A percentile compares a stretch with the other conserved stretches of the same genome.
Conservation (phyloP, 768 basidiomycete genomes). For the Agrocybe chaxingu region DNA sequence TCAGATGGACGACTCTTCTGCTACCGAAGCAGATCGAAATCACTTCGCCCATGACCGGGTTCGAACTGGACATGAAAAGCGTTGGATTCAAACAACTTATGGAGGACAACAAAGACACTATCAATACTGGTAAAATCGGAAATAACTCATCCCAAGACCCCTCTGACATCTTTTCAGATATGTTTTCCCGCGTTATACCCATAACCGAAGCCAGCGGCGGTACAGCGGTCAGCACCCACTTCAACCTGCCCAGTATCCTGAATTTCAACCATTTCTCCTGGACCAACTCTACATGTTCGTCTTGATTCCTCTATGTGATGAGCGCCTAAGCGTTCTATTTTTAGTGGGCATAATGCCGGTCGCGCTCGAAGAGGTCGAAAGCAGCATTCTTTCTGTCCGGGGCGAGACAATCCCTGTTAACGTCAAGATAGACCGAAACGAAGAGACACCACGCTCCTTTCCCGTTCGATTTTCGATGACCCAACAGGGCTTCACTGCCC, state of each 20-base stretch:
- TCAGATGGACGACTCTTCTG: slow-evolving; percentile 16
- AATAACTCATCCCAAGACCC: not conserved
- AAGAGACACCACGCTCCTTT: slow-evolving; percentile 8
- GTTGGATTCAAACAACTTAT: slow-evolving; percentile 12
- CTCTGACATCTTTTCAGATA: slow-evolving; percentile 4
- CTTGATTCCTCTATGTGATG: not conserved
- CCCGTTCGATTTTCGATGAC: slow-evolving; percentile 15
- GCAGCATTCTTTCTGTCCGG: slow-evolving; percentile 5
- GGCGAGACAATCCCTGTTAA: slow-evolving; percentile 14
- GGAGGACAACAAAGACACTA: slow-evolving; percentile 7
- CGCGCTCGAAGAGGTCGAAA: slow-evolving; percentile 5
- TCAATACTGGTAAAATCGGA: slow-evolving; percentile 10
- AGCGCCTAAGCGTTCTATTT: not conserved
- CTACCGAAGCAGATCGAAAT: slow-evolving; percentile 12
- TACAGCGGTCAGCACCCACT: slow-evolving; percentile 12
- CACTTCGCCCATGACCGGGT: slow-evolving; percentile 11
- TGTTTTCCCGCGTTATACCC: slow-evolving; percentile 13
- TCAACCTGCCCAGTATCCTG: slow-evolving; percentile 15
- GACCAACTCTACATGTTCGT: slow-evolving; percentile 17
- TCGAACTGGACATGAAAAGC: slow-evolving; percentile 16
- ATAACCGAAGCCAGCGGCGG: slow-evolving; percentile 12
- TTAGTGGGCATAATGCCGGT: slow-evolving; percentile 12
- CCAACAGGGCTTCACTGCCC: slow-evolving; percentile 21
- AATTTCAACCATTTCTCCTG: slow-evolving; percentile 23
- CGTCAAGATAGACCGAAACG: not conserved